These are phyloP conservation scores for Vitis cinerea DNA, from an alignment of 164 flowering plant genomes.

Conservation along the genomic window DNA sequence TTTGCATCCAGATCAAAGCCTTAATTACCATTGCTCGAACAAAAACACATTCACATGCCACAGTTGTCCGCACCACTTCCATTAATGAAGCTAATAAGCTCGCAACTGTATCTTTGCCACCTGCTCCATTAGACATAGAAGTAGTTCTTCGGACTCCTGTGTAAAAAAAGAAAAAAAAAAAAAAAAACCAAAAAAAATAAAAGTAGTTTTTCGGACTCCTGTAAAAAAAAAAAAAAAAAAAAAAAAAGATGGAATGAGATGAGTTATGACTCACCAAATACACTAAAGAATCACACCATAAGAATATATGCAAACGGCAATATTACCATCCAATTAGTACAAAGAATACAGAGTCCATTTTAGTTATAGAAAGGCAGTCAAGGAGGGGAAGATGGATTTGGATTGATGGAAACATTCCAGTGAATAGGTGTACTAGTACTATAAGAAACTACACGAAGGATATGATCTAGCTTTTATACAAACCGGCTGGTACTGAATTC, in stretches of 20 bases:
- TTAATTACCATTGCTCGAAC: slow-evolving; percentile 98
- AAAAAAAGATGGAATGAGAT: slow-evolving; percentile 4
- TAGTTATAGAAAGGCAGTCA: too few relatives aligned
- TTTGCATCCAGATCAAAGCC: slow-evolving; percentile 99
- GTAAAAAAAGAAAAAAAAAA: slow-evolving; percentile 3
- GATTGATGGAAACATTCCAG: too few relatives aligned
- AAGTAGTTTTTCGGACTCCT: slow-evolving; percentile 59
- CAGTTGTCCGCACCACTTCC: slow-evolving; percentile 98
- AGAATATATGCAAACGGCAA: not conserved
- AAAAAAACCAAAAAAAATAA: slow-evolving; percentile 26
- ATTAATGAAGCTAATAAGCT: slow-evolving; percentile 91
- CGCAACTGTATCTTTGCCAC: slow-evolving; percentile 82
- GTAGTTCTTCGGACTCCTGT: slow-evolving; percentile 57
- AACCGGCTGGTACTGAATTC: too few relatives aligned
- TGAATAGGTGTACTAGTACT: too few relatives aligned
- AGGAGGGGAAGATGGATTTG: too few relatives aligned
- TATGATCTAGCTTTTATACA: too few relatives aligned
- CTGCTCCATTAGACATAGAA: slow-evolving; percentile 60
- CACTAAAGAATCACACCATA: not conserved
- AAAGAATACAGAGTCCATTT: too few relatives aligned
- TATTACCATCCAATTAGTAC: too few relatives aligned
- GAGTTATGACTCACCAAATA: not conserved
- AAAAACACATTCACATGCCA: slow-evolving; percentile 99
- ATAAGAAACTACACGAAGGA: too few relatives aligned
- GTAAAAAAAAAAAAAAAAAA: slow-evolving; percentile 4